Evolutionary conservation across 139 green algal genomes (phyloP).

Genomic region (Micractinium sp.): DNA sequence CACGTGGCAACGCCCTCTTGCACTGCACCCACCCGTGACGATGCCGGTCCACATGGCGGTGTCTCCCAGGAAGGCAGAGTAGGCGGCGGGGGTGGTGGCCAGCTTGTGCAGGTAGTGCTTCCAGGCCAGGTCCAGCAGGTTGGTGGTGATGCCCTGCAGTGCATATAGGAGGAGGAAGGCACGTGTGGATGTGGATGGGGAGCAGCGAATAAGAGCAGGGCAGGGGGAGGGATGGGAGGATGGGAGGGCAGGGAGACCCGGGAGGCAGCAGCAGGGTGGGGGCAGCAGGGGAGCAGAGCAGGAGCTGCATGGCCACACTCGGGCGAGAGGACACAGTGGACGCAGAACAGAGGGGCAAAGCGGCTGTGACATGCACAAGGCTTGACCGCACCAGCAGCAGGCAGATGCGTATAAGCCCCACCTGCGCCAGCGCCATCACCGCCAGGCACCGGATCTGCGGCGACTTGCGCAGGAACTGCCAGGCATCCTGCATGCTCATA

Average conservation of each 20-base stretch:
- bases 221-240: neutral
- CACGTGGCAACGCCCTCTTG: no score
- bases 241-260: no score
- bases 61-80: constrained; percentile 85
- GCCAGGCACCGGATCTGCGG: constrained; percentile 89
- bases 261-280: no score
- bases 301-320: no score
- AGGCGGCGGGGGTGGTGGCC: constrained; percentile 81
- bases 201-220: neutral
- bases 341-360: no score
- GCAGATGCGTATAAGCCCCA: neutral
- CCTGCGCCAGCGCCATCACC: constrained; percentile 88
- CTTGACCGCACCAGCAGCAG: no score
- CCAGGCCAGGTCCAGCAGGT: constrained; percentile 93
- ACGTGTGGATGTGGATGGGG: neutral
- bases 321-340: no score
- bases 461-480: constrained; percentile 64
- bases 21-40: constrained; percentile 68
- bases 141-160: constrained; percentile 80
- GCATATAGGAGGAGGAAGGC: neutral
- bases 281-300: no score
- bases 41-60: constrained; percentile 88
- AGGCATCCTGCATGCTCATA: constrained; percentile 56
- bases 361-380: no score
- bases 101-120: constrained; percentile 92